phyloP scores from a whole-genome alignment of 2,329 filamentous ascomycete genomes.

The Fusarium poae region DNA sequence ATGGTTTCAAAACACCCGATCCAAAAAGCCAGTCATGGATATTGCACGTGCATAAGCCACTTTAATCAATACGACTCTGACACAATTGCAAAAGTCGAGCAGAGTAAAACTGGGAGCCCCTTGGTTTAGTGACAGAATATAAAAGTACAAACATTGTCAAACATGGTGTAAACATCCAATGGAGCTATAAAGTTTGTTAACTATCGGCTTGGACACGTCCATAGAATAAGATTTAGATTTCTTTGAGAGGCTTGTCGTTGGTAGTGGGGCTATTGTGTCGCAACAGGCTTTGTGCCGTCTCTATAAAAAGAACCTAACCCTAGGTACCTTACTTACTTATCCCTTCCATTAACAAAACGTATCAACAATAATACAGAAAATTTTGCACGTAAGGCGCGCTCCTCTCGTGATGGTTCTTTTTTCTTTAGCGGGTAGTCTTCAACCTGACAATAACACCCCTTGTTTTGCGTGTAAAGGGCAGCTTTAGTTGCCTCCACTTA shows the following conservation, averaged over 20 bases:
- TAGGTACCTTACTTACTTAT: not conserved
- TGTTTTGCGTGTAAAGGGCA: constrained; percentile 8
- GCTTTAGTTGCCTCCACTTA: constrained; percentile 16
- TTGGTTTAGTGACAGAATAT: not conserved
- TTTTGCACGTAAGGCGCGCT: constrained; percentile 3
- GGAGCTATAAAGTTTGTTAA: constrained; percentile 3
- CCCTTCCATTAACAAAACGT: not conserved
- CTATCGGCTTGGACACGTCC: not conserved
- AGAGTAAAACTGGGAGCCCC: not conserved
- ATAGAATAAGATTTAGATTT: not conserved
- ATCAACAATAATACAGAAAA: constrained; percentile 5
- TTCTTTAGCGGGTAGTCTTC: not conserved
- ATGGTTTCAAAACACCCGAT: constrained; percentile 40
- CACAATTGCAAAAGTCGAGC: constrained; percentile 5
- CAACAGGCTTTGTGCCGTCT: constrained; percentile 21
- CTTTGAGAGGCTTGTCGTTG: constrained; percentile 3
- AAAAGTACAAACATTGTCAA: not conserved
- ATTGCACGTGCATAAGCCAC: constrained; percentile 43
- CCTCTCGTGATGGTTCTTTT: not conserved
- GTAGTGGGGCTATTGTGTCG: constrained; percentile 31
- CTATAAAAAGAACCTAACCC: constrained; percentile 41
- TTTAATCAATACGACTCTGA: constrained; percentile 28
- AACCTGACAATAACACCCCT: constrained; percentile 16
- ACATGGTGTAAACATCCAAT: not conserved
- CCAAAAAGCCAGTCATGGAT: constrained; percentile 32